Evolutionary conservation across 1,284 basidiomycete species (phyloP), one percentile per base, ranked within the genome.

Genomic region (Tausonia pullulans): DNA sequence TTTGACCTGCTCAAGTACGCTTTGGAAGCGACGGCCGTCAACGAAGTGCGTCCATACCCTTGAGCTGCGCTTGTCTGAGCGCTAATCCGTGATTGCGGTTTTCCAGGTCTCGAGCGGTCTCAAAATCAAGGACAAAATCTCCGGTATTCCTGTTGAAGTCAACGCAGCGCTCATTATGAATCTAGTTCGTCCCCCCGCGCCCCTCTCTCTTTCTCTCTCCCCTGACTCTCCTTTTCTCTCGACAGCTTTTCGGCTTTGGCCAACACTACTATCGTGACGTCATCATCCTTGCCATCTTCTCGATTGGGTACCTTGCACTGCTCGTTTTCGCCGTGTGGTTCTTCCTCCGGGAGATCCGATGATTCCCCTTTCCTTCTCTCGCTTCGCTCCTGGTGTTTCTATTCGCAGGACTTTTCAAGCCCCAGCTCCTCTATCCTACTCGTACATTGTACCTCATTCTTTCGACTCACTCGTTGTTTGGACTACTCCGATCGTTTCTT

Each of bases 41-140:
- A 27, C 27, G 27, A 27, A 27, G 27, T 27, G 27, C 2, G 27
- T 27, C 27, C 27, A 27, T 27, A 27, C 27, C 27, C 27, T 27
- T 27, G 27, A 27, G 27, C 27, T 27, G 27, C 27, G 27, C 27
- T 27, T 27, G 27, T 27, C 27, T 27, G 27, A 27, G 27, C 27
- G 27, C 27, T 27, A 27, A 27, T 27, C 27, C 27, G 27, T 27
- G 27, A 27, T 27, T 27, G 27, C 27, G 27, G 87, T 94, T 46
- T 95, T 95, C 73, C 92, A 94, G 73, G 88, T 95, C 16, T 84
- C 84, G 49, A 84, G 86, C 0, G 91, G 90, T 3, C 78, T 94
- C 48, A 83, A 86, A 82, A 94, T 95, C 63, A 68, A 82, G 65
- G 91, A 95, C 76, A 80, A 77, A 4, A 75, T 95, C 43, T 80